Conservation (phyloP, 192 early-diverging fungal genomes). For the Dissophora ornata region DNA sequence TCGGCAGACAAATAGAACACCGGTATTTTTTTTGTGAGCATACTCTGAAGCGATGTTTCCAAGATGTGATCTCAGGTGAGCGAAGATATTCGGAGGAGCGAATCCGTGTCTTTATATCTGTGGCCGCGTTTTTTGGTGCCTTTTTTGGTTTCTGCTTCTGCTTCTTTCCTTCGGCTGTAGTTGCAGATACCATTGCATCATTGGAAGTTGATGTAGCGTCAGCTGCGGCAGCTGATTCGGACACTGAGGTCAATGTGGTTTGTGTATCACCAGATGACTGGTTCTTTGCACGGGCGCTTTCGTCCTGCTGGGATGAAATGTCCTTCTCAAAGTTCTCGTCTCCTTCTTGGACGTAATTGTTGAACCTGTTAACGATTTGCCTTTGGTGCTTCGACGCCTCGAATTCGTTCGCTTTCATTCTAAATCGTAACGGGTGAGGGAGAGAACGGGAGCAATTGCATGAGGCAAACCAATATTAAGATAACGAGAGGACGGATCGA, state of each 20-base stretch:
- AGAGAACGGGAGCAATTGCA: no score
- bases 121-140: slow-evolving; percentile 35
- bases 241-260: background rate
- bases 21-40: no score
- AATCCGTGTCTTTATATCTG: slow-evolving; percentile 40
- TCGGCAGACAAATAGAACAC: no score
- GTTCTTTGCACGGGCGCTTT: slow-evolving; percentile 33
- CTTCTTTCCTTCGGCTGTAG: slow-evolving; percentile 24
- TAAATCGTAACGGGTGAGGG: slow-evolving; percentile 3
- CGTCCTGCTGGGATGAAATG: slow-evolving; percentile 13
- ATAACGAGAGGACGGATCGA: background rate
- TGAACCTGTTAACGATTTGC: slow-evolving; percentile 73
- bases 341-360: slow-evolving; percentile 63
- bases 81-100: slow-evolving; percentile 37
- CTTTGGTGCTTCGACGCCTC: slow-evolving; percentile 70
- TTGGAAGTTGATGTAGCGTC: background rate
- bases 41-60: slow-evolving; percentile 53
- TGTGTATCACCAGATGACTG: background rate
- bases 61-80: slow-evolving; percentile 27
- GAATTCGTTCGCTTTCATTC: slow-evolving; percentile 69
- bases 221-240: background rate
- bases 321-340: slow-evolving; percentile 46
- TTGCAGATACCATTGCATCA: background rate
- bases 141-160: slow-evolving; percentile 54
- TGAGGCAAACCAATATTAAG: background rate